Evolutionary conservation across 257 asterid species (phyloP).

Genomic region (Knoxia roxburghii): DNA sequence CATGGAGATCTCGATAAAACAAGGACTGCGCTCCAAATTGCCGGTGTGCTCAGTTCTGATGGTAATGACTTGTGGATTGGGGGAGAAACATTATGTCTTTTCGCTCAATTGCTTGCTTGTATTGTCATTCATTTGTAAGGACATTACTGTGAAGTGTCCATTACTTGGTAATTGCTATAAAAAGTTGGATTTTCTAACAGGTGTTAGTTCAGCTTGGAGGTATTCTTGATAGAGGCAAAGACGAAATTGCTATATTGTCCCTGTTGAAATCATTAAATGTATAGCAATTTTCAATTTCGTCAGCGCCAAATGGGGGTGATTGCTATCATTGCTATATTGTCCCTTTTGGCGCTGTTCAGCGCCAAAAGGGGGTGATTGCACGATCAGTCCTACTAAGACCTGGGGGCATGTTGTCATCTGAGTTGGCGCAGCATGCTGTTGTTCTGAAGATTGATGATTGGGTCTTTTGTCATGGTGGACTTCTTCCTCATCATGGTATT

Average conservation of each 20-base stretch:
- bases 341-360: too few species aligned
- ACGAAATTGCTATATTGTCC: conserved; percentile 90
- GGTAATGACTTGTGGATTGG: conserved; percentile 78
- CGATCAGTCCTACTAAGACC: conserved; percentile 84
- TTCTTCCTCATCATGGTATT: conserved; percentile 99
- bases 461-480: conserved; percentile 97
- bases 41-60: conserved; percentile 80
- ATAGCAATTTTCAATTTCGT: too few species aligned
- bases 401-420: conserved; percentile 89
- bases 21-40: conserved; percentile 85
- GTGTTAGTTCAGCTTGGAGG: conserved; percentile 92
- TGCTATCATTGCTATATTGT: too few species aligned
- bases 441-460: conserved; percentile 86
- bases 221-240: conserved; percentile 92
- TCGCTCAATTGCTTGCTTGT: not conserved
- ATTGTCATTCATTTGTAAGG: not conserved
- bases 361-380: conserved; percentile 87
- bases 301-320: too few species aligned
- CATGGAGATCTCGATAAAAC: conserved; percentile 95
- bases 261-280: conserved; percentile 62
- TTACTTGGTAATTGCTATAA: not conserved
- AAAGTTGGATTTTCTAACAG: conserved; percentile 26
- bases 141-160: not conserved
- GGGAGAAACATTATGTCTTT: conserved; percentile 69
- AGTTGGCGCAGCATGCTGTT: conserved; percentile 72